phyloP scores from a whole-genome alignment of 2,329 filamentous ascomycete genomes.

The Exophiala spinifera region DNA sequence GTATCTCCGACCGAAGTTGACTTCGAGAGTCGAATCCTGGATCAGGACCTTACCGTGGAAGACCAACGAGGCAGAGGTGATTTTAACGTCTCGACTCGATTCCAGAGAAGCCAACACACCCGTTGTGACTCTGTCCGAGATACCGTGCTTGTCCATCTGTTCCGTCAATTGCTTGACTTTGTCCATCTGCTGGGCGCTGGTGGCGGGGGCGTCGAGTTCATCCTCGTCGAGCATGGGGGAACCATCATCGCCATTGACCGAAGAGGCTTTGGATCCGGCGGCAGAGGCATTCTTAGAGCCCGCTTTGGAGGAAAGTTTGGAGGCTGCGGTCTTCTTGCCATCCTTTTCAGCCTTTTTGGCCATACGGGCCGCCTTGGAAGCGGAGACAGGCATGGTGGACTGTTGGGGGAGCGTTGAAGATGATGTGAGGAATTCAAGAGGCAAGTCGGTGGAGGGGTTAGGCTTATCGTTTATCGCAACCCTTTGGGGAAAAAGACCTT shows the following conservation, averaged over 20 bases:
- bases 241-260: slow-evolving; percentile 67
- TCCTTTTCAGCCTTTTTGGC: slow-evolving; percentile 68
- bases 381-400: slow-evolving; percentile 57
- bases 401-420: neutral
- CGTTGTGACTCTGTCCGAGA: slow-evolving; percentile 97
- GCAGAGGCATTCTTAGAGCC: slow-evolving; percentile 56
- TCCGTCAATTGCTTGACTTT: slow-evolving; percentile 82
- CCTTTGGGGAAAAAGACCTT: neutral
- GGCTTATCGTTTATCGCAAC: neutral
- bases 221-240: slow-evolving; percentile 61
- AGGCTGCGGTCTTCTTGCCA: slow-evolving; percentile 61
- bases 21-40: slow-evolving; percentile 87
- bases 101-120: slow-evolving; percentile 86
- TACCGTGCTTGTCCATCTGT: slow-evolving; percentile 92
- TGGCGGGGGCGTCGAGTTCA: slow-evolving; percentile 62
- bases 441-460: neutral
- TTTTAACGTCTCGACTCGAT: slow-evolving; percentile 92
- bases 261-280: slow-evolving; percentile 52
- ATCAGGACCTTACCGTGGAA: slow-evolving; percentile 98
- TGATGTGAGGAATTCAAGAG: neutral
- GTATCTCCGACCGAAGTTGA: slow-evolving; percentile 89
- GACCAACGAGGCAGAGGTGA: slow-evolving; percentile 86
- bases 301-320: slow-evolving; percentile 65
- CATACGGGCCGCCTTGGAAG: slow-evolving; percentile 65
- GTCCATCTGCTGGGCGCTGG: slow-evolving; percentile 68